These are phyloP conservation scores for Dryas alaskensis DNA, from an alignment of 306 rosid species.

Conservation along the genomic window DNA sequence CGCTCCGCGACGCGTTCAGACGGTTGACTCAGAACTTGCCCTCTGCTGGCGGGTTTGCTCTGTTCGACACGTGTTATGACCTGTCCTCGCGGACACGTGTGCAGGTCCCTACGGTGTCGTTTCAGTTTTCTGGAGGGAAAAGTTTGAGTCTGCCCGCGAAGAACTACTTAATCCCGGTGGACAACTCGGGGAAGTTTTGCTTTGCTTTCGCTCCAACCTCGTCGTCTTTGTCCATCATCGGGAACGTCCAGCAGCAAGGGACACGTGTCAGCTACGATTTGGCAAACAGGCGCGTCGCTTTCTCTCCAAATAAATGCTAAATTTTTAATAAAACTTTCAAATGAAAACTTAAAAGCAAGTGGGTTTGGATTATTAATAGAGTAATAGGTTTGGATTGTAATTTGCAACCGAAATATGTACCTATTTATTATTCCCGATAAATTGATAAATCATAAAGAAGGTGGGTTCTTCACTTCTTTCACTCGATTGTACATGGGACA, in stretches of 20 bases:
- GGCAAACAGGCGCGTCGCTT: slow-evolving; percentile 51
- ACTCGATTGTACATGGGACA: background rate
- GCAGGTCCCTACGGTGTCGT: slow-evolving; percentile 75
- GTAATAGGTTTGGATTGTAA: background rate
- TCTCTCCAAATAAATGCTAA: slow-evolving; percentile 70
- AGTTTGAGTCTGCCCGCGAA: slow-evolving; percentile 59
- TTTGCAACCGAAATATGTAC: background rate
- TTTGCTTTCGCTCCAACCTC: slow-evolving; percentile 89
- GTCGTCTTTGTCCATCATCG: slow-evolving; percentile 62
- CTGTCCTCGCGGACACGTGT: slow-evolving; percentile 47
- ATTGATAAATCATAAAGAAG: no score
- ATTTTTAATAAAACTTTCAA: background rate
- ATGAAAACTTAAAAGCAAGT: background rate
- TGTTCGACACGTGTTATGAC: slow-evolving; percentile 90
- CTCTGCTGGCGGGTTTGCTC: slow-evolving; percentile 31
- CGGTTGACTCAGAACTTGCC: slow-evolving; percentile 42
- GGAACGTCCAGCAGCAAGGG: slow-evolving; percentile 96
- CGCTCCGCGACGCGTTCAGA: slow-evolving; percentile 73
- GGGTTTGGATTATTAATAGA: background rate
- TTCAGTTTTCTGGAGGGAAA: slow-evolving; percentile 47
- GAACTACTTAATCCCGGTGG: slow-evolving; percentile 79
- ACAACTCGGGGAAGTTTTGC: slow-evolving; percentile 57
- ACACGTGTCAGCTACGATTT: slow-evolving; percentile 87
- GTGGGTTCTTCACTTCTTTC: no score
- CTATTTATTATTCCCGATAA: background rate